These are phyloP conservation scores for Dovyalis caffra DNA, from an alignment of 345 rosid genomes.

Conservation along the genomic window DNA sequence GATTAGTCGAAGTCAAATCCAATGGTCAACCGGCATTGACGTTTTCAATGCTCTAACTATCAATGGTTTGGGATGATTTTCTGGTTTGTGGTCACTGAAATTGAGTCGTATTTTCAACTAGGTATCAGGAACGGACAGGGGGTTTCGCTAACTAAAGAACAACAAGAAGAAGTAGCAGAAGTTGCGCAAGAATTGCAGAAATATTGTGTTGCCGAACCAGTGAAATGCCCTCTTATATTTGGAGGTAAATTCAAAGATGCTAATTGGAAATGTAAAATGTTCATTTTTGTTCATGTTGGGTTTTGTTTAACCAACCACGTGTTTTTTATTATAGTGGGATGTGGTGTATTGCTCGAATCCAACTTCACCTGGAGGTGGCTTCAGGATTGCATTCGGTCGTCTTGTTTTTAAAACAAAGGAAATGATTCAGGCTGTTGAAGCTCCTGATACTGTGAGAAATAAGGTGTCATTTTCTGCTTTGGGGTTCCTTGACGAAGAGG, in stretches of 20 bases:
- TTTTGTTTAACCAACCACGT: neutral
- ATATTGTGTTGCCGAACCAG: conserved; percentile 78
- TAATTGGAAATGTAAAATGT: neutral
- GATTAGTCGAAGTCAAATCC: no score
- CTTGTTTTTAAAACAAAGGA: conserved; percentile 73
- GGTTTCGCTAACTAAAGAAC: conserved; percentile 55
- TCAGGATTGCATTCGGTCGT: conserved; percentile 80
- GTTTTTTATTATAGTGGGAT: conserved; percentile 65
- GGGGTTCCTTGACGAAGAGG: conserved; percentile 79
- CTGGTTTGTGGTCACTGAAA: neutral
- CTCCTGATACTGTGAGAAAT: conserved; percentile 73
- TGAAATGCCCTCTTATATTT: conserved; percentile 77
- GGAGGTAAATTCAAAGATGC: conserved; percentile 49
- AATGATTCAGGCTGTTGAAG: conserved; percentile 86
- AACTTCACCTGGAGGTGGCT: conserved; percentile 95
- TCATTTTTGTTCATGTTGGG: neutral
- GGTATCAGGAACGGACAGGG: conserved; percentile 73
- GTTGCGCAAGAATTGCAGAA: conserved; percentile 66
- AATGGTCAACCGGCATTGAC: no score
- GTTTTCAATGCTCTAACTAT: no score
- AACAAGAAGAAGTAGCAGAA: conserved; percentile 64
- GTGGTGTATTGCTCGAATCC: conserved; percentile 81
- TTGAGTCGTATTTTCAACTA: conserved; percentile 1
- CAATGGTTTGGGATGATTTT: neutral
- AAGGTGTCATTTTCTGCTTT: conserved; percentile 61